A percentile compares a stretch with the other conserved stretches of the same genome.
Conservation (phyloP, 108 stramenopile species). For the Cyclotella sp. region DNA sequence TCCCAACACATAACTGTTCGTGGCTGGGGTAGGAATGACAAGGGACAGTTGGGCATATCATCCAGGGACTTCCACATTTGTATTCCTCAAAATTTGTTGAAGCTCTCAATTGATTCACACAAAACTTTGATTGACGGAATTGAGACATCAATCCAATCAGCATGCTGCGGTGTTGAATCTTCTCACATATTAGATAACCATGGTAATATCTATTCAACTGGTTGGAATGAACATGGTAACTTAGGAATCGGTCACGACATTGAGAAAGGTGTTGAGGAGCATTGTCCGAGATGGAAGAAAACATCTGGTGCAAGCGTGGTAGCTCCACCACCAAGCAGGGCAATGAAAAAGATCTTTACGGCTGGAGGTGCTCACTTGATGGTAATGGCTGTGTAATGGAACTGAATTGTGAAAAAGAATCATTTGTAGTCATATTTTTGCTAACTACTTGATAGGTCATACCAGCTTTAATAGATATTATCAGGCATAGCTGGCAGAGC, state of each 20-base stretch:
- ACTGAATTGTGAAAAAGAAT: too few species aligned
- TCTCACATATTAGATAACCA: constrained; percentile 62
- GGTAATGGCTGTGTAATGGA: constrained; percentile 18
- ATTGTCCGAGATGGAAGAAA: constrained; percentile 28
- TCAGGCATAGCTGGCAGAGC: too few species aligned
- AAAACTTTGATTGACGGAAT: not conserved
- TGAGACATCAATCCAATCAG: constrained; percentile 29
- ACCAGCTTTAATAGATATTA: too few species aligned
- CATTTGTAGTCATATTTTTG: too few species aligned
- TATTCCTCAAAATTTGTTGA: constrained; percentile 15
- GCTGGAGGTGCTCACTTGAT: constrained; percentile 70
- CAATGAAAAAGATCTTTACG: constrained; percentile 40
- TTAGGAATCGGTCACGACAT: constrained; percentile 31
- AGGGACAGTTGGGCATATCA: constrained; percentile 39
- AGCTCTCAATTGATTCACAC: too few species aligned
- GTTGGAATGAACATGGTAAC: constrained; percentile 90
- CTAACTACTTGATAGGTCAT: too few species aligned
- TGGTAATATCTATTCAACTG: constrained; percentile 59
- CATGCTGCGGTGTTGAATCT: constrained; percentile 78
- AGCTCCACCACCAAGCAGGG: constrained; percentile 34
- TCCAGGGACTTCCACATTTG: constrained; percentile 51
- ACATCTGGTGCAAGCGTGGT: constrained; percentile 37
- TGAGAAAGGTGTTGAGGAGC: constrained; percentile 11
- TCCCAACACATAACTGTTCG: constrained; percentile 33
- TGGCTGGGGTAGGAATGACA: constrained; percentile 83